Base-by-base conservation (phyloP, 2,329 filamentous ascomycete genomes). In the Xylariaceae sp. region DNA sequence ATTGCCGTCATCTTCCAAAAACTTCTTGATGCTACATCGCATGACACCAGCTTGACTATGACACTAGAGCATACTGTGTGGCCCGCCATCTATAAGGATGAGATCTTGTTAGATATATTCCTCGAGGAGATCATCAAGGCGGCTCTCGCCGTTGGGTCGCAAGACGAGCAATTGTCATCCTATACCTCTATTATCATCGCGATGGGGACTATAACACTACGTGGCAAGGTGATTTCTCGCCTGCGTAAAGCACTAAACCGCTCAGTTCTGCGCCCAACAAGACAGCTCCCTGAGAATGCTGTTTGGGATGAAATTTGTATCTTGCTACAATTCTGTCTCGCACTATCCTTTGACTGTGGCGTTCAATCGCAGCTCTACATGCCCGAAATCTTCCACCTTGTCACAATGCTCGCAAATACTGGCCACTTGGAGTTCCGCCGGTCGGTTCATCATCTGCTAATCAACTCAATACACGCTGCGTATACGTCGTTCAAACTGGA, bases 251-350 rank as follows among this genome's bases (percentile, higher is more conserved):
- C 82, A 2, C 69, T 87, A 42, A 86, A 86, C 58, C 75, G 83
- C 50, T 85, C 83, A 6, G 86, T 83, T 1, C 69, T 86, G 45
- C 75, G 83, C 35, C 82, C 83, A n/a, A 86, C 83, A 1, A 80
- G 80, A 56, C 73, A 79, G 45, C 71, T 87, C 1, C 79, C 82
- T 9, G 84, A 87, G 51, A 87, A 87, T 56, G 74, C 77, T 2
- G 82, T 86, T 9, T 87, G 84, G 84, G 69, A 75, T n/a, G 84
- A 87, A 65, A 81, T 87, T 27, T 85, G 83, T 61, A 75, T 86
- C 41, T 69, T 87, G 31, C 70, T 87, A 43, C 80, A 83, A 41
- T 83, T 87, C 55, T 86, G 82, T 53, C 69, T 86, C 12, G 78
- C 82, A 1, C 70, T 86, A 44, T 87, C 84, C 1, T 87, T 87